These are phyloP conservation scores for Stephanodiscus triporus DNA, from an alignment of 108 stramenopile species.

Conservation along the genomic window DNA sequence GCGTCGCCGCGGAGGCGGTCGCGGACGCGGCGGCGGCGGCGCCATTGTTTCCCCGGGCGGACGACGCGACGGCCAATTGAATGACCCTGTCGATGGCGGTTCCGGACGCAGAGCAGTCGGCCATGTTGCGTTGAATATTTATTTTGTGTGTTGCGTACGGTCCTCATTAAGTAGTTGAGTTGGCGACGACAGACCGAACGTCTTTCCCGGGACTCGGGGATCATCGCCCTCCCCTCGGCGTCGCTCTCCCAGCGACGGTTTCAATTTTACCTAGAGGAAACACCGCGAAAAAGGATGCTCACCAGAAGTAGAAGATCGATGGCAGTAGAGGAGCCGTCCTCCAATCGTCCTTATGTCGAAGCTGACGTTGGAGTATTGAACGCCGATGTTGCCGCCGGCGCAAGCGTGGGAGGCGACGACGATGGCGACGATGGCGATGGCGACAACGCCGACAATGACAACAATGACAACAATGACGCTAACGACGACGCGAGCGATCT, in stretches of 20 bases:
- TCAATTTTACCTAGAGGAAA: too few species aligned
- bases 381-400: neutral
- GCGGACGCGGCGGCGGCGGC: slow-evolving; percentile 18
- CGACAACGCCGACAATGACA: neutral
- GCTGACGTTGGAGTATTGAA: slow-evolving; percentile 11
- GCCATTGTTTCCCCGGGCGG: slow-evolving; percentile 2
- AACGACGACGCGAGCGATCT: neutral
- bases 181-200: too few species aligned
- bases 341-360: neutral
- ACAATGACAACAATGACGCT: neutral
- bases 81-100: slow-evolving; percentile 73
- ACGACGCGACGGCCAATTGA: slow-evolving; percentile 45
- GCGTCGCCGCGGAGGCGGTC: slow-evolving; percentile 47
- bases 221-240: too few species aligned
- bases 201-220: too few species aligned
- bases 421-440: neutral
- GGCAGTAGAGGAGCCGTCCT: neutral
- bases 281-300: too few species aligned
- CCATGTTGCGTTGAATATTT: too few species aligned
- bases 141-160: too few species aligned
- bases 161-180: too few species aligned
- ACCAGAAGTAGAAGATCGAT: neutral
- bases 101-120: slow-evolving; percentile 82
- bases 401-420: neutral
- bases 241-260: too few species aligned